phyloP scores from a whole-genome alignment of 2,329 filamentous ascomycete genomes.

The Aspergillus texensis region DNA sequence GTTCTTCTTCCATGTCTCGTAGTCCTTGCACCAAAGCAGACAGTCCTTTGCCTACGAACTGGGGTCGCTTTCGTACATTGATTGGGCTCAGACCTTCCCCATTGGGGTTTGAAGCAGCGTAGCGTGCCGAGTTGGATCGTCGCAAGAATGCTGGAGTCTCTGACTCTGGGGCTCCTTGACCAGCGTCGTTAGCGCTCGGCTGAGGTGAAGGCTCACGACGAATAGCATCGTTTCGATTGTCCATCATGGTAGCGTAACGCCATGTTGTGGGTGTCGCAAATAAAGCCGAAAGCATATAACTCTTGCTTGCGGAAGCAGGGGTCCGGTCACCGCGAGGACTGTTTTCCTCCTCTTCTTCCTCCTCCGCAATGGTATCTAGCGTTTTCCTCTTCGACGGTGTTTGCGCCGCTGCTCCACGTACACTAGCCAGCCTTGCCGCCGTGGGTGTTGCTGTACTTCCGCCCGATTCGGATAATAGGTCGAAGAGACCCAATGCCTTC shows the following conservation, averaged over 20 bases:
- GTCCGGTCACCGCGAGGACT: slow-evolving; percentile 36
- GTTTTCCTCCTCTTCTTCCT: slow-evolving; percentile 27
- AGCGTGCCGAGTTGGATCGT: slow-evolving; percentile 38
- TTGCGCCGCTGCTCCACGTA: slow-evolving; percentile 32
- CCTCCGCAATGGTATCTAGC: slow-evolving; percentile 33
- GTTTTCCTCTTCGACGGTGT: slow-evolving; percentile 41
- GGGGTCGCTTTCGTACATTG: slow-evolving; percentile 37
- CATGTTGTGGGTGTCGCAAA: slow-evolving; percentile 50
- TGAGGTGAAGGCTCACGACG: slow-evolving; percentile 8
- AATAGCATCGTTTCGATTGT: slow-evolving; percentile 29
- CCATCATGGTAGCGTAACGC: slow-evolving; percentile 45
- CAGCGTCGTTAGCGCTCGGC: slow-evolving; percentile 6
- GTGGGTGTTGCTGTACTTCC: slow-evolving; percentile 39
- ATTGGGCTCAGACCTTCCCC: slow-evolving; percentile 40
- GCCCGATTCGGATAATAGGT: slow-evolving; percentile 48
- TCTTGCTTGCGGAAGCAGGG: slow-evolving; percentile 47
- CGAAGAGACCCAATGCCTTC: slow-evolving; percentile 51
- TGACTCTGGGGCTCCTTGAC: slow-evolving; percentile 25
- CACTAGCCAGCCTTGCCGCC: slow-evolving; percentile 28
- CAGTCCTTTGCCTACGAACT: slow-evolving; percentile 43
- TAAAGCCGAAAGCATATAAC: slow-evolving; percentile 48
- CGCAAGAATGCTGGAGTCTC: slow-evolving; percentile 46
- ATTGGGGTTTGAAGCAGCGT: slow-evolving; percentile 19
- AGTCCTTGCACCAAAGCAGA: slow-evolving; percentile 43
- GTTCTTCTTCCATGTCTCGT: slow-evolving; percentile 45